Base-by-base conservation (phyloP, 2,329 filamentous ascomycete genomes). In the Xylaria digitata region DNA sequence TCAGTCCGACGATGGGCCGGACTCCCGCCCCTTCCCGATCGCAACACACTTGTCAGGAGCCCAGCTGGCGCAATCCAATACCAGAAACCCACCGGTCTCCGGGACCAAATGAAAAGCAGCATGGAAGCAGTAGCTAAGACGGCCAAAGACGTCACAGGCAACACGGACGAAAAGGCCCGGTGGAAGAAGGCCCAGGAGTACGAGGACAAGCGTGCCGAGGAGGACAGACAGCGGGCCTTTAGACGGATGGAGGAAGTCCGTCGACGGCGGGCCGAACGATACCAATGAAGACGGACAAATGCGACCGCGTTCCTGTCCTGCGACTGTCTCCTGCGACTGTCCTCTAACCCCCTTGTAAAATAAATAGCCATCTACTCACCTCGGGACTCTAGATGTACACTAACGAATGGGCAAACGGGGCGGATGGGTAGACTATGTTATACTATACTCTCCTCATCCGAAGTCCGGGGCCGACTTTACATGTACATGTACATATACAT, bases 181-280 rank as follows among this genome's bases (percentile, higher is more conserved):
- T 71, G 55, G 62, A 71, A 72, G 49, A 74, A 73, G 63, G 76
- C 74, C 0, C 50, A 71, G 54, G 70, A 72, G 15, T 78, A 76
- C 65, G 75, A 77, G 63, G 70, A 72, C 37, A 66, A 72, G 43
- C 71, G 76, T 4, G 74, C 72, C 17, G 40, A 49, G 15, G 74
- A 73, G 52, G 78, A 82, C 48, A 80, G 76, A 66, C 81, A 83
- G 74, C 82, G 81, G 75, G 78, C 80, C 7, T 37, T n/a, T 9
- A 50, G 66, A 26, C 69, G 75, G 23, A 70, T 77, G 57, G 72
- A 77, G 6, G 73, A 74, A 6, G 3, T 69, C 7, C 71, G 72
- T 19, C 69, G 66, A 6, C 71, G 62, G 40, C 70, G 71, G 8
- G 40, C 61, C 19, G 57, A 64, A 43, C 65, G 64, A 49, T 34